Percentiles rank a stretch among this genome's conserved stretches.
These are phyloP conservation scores for Pseudogymnoascus sp. DNA, from an alignment of 2,329 filamentous ascomycete species.

Conservation along the genomic window DNA sequence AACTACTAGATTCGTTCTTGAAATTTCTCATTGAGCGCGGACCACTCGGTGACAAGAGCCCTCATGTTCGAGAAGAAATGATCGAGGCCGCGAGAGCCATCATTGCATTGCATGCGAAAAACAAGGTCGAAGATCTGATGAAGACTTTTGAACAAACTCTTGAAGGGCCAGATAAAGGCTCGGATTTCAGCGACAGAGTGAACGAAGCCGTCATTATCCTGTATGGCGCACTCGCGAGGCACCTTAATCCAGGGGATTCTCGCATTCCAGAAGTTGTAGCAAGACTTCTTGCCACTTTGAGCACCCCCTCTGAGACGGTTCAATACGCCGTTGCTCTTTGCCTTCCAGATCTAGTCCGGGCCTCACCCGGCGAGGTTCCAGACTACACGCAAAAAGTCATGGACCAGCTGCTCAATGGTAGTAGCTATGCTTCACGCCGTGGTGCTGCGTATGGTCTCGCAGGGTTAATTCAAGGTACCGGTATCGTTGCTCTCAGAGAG, in stretches of 20 bases:
- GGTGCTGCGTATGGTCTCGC: conserved; percentile 93
- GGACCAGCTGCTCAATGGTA: conserved; percentile 75
- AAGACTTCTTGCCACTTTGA: conserved; percentile 77
- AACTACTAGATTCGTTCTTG: conserved; percentile 70
- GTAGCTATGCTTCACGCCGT: conserved; percentile 86
- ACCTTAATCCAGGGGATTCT: conserved; percentile 76
- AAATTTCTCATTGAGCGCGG: conserved; percentile 80
- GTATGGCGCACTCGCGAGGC: conserved; percentile 87
- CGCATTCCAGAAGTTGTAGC: conserved; percentile 86
- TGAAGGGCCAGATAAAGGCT: conserved; percentile 77
- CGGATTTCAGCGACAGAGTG: conserved; percentile 76
- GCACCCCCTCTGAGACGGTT: conserved; percentile 91
- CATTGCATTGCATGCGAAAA: conserved; percentile 74
- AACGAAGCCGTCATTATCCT: conserved; percentile 97
- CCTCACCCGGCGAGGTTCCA: conserved; percentile 69
- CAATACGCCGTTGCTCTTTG: conserved; percentile 96
- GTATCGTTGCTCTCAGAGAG: conserved; percentile 74
- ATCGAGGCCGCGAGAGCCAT: conserved; percentile 79
- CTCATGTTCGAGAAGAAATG: conserved; percentile 79
- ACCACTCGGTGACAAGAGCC: conserved; percentile 77
- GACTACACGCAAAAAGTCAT: conserved; percentile 77
- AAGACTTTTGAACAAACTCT: conserved; percentile 81
- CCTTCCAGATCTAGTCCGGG: conserved; percentile 80
- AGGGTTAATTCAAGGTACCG: conserved; percentile 82
- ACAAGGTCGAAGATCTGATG: conserved; percentile 85